Percentiles rank a stretch among this genome's conserved stretches.
These are phyloP conservation scores for Pharnaceum exiguum DNA, from an alignment of 148 eudicot species.

Conservation along the genomic window DNA sequence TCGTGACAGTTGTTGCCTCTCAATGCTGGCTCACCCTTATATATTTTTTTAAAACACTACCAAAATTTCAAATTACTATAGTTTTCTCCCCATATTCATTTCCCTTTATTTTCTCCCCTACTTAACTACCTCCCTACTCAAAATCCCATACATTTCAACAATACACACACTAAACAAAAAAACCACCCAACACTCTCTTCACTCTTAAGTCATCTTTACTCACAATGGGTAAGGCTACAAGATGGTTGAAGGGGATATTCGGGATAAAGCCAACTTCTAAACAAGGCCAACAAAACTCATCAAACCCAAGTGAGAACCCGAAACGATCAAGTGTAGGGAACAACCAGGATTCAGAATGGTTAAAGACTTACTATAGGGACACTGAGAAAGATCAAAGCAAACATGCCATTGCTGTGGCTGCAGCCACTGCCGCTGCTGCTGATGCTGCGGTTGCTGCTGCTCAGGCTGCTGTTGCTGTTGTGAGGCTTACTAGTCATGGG, in stretches of 20 bases:
- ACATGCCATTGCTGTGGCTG: constrained; percentile 75
- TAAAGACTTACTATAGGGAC: constrained; percentile 41
- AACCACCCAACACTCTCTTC: not conserved
- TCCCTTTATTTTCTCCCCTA: not conserved
- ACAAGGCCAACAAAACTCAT: not conserved
- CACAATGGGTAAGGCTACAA: constrained; percentile 59
- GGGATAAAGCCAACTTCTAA: constrained; percentile 33
- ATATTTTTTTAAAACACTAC: not conserved
- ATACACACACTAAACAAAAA: not conserved
- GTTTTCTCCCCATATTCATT: constrained; percentile 1
- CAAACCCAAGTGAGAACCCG: constrained; percentile 26
- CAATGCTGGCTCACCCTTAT: not conserved
- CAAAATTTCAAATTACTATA: constrained; percentile 10
- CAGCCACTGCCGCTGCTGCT: constrained; percentile 73
- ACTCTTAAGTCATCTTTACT: not conserved
- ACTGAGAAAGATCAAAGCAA: constrained; percentile 48
- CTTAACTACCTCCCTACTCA: not conserved
- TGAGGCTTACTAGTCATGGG: constrained; percentile 58
- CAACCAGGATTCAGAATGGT: constrained; percentile 52
- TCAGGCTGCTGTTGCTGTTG: constrained; percentile 72
- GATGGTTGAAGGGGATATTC: constrained; percentile 64
- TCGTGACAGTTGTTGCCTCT: constrained; percentile 8
- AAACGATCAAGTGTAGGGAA: constrained; percentile 11
- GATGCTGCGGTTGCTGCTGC: constrained; percentile 87
- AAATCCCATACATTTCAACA: not conserved